Conservation (phyloP, 768 basidiomycete genomes). For the Agrocybe praecox region DNA sequence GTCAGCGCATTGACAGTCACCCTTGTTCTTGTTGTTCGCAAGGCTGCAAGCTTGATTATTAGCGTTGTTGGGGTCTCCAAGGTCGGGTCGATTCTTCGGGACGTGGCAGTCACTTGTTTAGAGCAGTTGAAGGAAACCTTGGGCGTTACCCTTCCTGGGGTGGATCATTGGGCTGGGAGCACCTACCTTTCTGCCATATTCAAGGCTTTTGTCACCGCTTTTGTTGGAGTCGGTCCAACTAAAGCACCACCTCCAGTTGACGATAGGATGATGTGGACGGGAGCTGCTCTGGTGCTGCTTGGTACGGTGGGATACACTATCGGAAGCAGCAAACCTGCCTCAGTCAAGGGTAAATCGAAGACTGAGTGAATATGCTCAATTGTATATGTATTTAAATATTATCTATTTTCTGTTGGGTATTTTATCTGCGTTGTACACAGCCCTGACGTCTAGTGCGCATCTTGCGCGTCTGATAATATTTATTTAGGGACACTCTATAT, state of each 20-base stretch:
- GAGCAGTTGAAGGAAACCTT: not conserved
- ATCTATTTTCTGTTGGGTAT: not conserved
- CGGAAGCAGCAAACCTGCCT: constrained; percentile 26
- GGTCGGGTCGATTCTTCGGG: constrained; percentile 11
- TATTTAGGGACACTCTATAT: too few relatives aligned
- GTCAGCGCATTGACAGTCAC: constrained; percentile 78
- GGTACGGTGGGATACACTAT: constrained; percentile 75
- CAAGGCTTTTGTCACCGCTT: constrained; percentile 13
- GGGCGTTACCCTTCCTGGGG: constrained; percentile 1
- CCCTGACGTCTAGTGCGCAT: too few relatives aligned
- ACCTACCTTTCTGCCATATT: constrained; percentile 11
- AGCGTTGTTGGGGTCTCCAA: constrained; percentile 56
- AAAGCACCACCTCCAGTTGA: constrained; percentile 33
- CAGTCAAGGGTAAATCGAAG: constrained; percentile 21
- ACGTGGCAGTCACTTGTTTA: not conserved
- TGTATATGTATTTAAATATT: not conserved
- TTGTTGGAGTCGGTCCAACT: constrained; percentile 14
- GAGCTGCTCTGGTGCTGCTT: constrained; percentile 66
- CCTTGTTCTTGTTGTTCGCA: constrained; percentile 79
- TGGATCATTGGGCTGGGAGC: not conserved
- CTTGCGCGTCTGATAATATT: too few relatives aligned
- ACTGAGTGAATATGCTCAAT: constrained; percentile 2
- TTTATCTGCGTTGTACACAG: too few relatives aligned
- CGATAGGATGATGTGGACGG: constrained; percentile 61
- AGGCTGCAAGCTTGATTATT: constrained; percentile 75